Percentiles rank a stretch among this genome's conserved stretches.
Evolutionary conservation across 306 rosid genomes (phyloP).

Genomic region (Cucurbita ficifolia): DNA sequence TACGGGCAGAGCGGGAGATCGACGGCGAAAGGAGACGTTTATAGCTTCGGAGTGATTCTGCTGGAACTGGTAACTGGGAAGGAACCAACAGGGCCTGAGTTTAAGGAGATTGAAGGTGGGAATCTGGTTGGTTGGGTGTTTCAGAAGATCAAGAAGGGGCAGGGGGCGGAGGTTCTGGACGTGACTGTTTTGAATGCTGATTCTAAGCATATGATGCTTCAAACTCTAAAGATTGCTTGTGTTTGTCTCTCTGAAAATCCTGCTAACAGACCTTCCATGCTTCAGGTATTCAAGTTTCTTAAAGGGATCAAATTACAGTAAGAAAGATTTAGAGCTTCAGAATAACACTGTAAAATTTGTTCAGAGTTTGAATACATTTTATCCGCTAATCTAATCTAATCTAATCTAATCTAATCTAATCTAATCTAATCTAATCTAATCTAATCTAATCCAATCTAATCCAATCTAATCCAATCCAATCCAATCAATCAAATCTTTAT

Average conservation of each 20-base stretch:
- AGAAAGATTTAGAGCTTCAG: constrained; percentile 11
- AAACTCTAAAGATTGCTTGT: constrained; percentile 62
- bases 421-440: background rate
- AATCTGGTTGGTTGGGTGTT: constrained; percentile 92
- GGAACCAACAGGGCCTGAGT: constrained; percentile 93
- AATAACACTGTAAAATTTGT: constrained; percentile 1
- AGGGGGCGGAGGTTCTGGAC: constrained; percentile 71
- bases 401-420: background rate
- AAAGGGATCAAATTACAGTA: constrained; percentile 47
- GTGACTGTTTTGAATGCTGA: constrained; percentile 50
- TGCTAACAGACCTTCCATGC: constrained; percentile 83
- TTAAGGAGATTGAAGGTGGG: constrained; percentile 90
- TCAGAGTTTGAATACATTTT: background rate
- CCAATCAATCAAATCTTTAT: background rate
- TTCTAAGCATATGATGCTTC: constrained; percentile 76
- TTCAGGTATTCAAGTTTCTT: constrained; percentile 62
- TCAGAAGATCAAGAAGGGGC: constrained; percentile 63
- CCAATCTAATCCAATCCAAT: background rate
- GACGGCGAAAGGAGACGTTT: constrained; percentile 82
- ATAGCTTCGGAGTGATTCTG: constrained; percentile 83
- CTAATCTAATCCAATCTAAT: background rate
- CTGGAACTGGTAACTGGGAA: constrained; percentile 86
- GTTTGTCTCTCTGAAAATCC: constrained; percentile 82
- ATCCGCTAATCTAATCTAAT: background rate
- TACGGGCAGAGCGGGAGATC: constrained; percentile 95